Conservation (phyloP, 1,139 yeast genomes). For the Geotrichum cucujoidarum region DNA sequence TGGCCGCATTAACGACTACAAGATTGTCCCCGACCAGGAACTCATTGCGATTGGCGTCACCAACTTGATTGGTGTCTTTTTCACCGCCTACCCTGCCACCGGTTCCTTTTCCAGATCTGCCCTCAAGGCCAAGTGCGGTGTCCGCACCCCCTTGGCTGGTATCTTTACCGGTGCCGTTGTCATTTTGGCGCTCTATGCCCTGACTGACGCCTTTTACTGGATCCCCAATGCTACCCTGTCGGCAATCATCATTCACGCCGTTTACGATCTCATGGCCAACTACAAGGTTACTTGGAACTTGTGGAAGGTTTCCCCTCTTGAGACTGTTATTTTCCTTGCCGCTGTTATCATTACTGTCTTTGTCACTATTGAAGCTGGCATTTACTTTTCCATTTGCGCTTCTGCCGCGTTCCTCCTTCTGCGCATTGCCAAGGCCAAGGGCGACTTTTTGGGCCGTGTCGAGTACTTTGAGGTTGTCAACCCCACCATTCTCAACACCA, state of each 20-base stretch:
- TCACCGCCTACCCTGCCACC: constrained; percentile 92
- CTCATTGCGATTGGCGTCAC: constrained; percentile 90
- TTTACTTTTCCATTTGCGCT: constrained; percentile 84
- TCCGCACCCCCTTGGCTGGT: constrained; percentile 91
- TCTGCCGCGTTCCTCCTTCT: constrained; percentile 70
- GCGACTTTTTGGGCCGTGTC: constrained; percentile 76
- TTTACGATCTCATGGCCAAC: constrained; percentile 74
- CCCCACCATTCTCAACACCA: constrained; percentile 41
- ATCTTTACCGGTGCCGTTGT: constrained; percentile 87
- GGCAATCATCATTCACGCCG: constrained; percentile 92
- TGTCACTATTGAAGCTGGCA: constrained; percentile 78
- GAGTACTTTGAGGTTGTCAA: constrained; percentile 40
- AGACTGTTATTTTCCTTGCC: constrained; percentile 66
- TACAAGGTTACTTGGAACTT: constrained; percentile 67
- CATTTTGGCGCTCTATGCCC: constrained; percentile 73
- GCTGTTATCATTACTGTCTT: constrained; percentile 79
- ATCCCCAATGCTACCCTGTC: constrained; percentile 85
- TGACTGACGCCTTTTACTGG: constrained; percentile 78
- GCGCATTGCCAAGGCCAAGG: constrained; percentile 74
- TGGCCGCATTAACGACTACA: constrained; percentile 88
- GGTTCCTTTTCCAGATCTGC: constrained; percentile 96
- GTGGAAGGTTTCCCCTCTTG: constrained; percentile 74
- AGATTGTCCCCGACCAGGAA: constrained; percentile 89
- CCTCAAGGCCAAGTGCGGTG: constrained; percentile 91
- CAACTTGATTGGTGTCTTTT: constrained; percentile 84